phyloP scores from a whole-genome alignment of 1,284 basidiomycete species.

The Flammula alnicola region DNA sequence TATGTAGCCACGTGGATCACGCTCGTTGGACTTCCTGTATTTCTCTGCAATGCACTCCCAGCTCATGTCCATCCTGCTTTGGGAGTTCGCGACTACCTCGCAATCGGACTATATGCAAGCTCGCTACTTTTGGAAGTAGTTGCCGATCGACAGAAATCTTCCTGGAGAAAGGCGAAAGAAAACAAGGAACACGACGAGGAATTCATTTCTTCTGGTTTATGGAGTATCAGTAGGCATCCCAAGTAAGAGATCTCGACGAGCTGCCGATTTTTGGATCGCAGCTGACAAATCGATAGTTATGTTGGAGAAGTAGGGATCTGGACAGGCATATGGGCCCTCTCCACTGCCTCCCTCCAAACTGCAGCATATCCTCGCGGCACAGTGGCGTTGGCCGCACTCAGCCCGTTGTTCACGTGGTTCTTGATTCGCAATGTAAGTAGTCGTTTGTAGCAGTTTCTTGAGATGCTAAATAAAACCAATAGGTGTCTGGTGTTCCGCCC shows the following conservation, averaged over 20 bases:
- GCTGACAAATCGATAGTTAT: constrained; percentile 62
- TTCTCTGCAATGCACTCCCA: constrained; percentile 70
- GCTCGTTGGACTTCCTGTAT: constrained; percentile 71
- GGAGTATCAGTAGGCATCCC: constrained; percentile 76
- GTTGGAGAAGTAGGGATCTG: constrained; percentile 79
- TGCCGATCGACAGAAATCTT: constrained; percentile 74
- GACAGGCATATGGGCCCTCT: constrained; percentile 71
- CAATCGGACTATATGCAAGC: constrained; percentile 59
- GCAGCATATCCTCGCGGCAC: constrained; percentile 49
- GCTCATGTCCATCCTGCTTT: constrained; percentile 60
- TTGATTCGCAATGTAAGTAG: constrained; percentile 53
- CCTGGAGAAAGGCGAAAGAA: constrained; percentile 69
- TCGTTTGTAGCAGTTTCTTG: constrained; percentile 2
- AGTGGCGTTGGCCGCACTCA: constrained; percentile 55
- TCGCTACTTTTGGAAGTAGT: constrained; percentile 68
- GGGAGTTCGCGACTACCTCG: constrained; percentile 59
- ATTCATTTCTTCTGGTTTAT: constrained; percentile 76
- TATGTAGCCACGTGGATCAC: constrained; percentile 69
- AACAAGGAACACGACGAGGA: constrained; percentile 73
- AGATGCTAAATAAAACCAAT: not conserved
- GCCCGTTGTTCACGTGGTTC: constrained; percentile 72
- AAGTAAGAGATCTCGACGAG: too few relatives aligned
- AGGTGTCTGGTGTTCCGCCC: constrained; percentile 70
- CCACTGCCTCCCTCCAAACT: constrained; percentile 52
- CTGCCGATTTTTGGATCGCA: too few relatives aligned